Conservation (phyloP, 2,329 filamentous ascomycete genomes). For the Penicillium sp. region DNA sequence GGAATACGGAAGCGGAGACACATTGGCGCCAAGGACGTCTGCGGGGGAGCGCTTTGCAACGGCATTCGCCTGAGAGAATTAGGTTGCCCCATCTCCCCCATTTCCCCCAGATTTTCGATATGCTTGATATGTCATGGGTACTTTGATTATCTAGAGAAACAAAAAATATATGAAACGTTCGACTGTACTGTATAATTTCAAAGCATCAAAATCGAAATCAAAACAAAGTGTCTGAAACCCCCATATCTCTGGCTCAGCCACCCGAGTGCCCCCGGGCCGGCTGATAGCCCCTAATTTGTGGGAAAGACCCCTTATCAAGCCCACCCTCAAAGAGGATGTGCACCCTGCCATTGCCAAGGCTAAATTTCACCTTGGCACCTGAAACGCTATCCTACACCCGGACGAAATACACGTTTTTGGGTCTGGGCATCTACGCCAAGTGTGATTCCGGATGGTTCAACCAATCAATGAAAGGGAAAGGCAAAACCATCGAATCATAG, state of each 20-base stretch:
- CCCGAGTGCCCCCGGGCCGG: background rate
- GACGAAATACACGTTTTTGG: background rate
- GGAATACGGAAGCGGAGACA: background rate
- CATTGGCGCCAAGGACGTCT: conserved; percentile 4
- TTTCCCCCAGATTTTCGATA: background rate
- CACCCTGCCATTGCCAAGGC: background rate
- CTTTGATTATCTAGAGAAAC: no score
- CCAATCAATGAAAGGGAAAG: background rate
- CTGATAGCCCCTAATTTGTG: background rate
- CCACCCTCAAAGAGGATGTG: background rate
- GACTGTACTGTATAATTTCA: background rate
- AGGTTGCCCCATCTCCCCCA: background rate
- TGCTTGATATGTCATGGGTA: background rate
- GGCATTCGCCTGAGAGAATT: background rate
- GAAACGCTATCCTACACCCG: background rate
- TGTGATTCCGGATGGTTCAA: background rate
- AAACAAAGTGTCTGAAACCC: background rate
- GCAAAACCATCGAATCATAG: background rate
- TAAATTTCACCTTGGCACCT: background rate
- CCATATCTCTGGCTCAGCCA: background rate
- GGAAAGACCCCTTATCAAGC: background rate
- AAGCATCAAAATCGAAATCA: background rate
- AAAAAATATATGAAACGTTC: no score
- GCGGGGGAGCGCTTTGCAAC: conserved; percentile 1
- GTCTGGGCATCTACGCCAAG: background rate